Evolutionary conservation across 768 basidiomycete species (phyloP), one percentile per base, ranked within the genome.

Genomic region (Boletus sensibilis): DNA sequence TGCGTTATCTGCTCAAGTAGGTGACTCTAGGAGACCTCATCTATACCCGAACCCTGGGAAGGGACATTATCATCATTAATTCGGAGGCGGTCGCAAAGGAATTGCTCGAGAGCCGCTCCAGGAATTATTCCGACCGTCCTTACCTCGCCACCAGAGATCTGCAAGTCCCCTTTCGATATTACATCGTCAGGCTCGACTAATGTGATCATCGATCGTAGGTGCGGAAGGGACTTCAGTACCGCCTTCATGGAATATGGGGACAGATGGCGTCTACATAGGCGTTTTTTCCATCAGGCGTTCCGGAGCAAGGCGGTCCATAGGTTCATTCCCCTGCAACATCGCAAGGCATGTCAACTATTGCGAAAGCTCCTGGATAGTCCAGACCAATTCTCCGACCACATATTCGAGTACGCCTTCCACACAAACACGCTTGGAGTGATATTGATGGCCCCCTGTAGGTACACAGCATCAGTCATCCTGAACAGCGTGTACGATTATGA

Each of bases 101-200:
- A 44, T 70, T 85, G 13, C 72, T 85, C 35, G 80, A 82, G 45
- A 66, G 69, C 33, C 76, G 80, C 12, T 78, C 79, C 10, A 64
- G 63, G 13, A 76, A 80, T 43, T 82, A 83, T 59, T 82, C 81
- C 5, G 80, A 80, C 57, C 77, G 83, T 9, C 83, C 82, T 23
- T 57, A 51, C 34, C 43, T 72, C 35, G 46, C 59, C 8, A 64
- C 61, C 20, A 61, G 38, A 49, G 49, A 52, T 3, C 9, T 61
- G 64, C 56, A 41, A 50, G 59, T 38, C 5, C 21, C 12, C 10
- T 33, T 27, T 33, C 25, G 7, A 33, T 14, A n/a, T 40, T n/a
- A n/a, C 37, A n/a, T 38, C 18, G 18, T 31, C 9, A 5, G 49
- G n/a, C 16, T 46, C 14, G 4, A 42, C 38, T 51, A 10, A 58